Base-by-base conservation (phyloP, 257 asterid genomes). In the Petunia secreta region DNA sequence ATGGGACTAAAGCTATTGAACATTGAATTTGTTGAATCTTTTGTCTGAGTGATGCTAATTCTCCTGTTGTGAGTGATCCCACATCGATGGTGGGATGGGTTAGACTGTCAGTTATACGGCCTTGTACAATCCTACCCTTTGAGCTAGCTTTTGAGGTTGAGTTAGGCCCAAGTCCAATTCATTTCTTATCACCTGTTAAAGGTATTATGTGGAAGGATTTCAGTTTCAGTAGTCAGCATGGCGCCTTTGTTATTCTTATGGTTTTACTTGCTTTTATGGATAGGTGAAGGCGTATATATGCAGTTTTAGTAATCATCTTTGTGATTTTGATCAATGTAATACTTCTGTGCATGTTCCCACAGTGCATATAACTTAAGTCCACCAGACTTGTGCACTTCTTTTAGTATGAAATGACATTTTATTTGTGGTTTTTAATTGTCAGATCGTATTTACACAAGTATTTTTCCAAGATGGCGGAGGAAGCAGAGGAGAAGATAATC, bases 401-500 rank as follows among this genome's bases (percentile, higher is more conserved):
- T 5, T 39, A 64, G 73, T 39, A 65, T 39, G 73, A 39, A 65
- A 41, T 41, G 39, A 0, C 0, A 0, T 71, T 71, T 46, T 48
- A 25, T 25, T 34, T 71, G 13, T 71, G 77, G 55, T n/a, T 68
- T 68, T 5, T 43, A 43, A n/a, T 44, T 44, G 75, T 16, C 16
- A 48, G 77, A 34, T 50, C 41, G 34, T 3, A 3, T 50, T 50
- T 25, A 50, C 46, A 50, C 48, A n/a, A 44, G 48, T 25, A 25
- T 25, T 25, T 5, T 50, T 73, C 46, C 46, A 6, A 73, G 62
- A 73, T 73, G 77, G 53, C 53, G 53, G 62, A 11, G 11, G 77
- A 73, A 0, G 50, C 77, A 0, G 14, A 79, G 63, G 75, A 50
- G 79, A 83, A 75, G 80, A 81, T 79, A 7, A 75, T 90, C 2